A percentile compares a stretch with the other conserved stretches of the same genome.
Evolutionary conservation across 2,329 filamentous ascomycete species (phyloP).

Genomic region (Botrytis squamosa): DNA sequence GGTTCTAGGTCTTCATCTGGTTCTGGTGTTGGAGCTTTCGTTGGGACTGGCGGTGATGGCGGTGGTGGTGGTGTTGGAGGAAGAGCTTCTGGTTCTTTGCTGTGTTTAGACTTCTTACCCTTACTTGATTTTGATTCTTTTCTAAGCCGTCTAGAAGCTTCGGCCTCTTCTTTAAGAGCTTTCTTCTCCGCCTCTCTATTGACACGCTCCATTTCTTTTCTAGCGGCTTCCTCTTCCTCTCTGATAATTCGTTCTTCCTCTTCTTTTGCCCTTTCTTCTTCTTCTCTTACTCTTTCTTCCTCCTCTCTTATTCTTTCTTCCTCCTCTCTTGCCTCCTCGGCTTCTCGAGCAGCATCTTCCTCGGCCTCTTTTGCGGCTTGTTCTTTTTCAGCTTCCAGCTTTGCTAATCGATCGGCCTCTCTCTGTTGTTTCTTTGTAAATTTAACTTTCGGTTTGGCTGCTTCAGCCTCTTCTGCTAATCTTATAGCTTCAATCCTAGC

Average conservation of each 20-base stretch:
- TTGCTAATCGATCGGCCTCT: slow-evolving; percentile 34
- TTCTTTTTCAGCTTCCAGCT: slow-evolving; percentile 39
- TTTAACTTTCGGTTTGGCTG: slow-evolving; percentile 38
- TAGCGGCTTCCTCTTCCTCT: slow-evolving; percentile 42
- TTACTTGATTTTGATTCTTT: slow-evolving; percentile 42
- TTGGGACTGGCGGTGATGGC: slow-evolving; percentile 11
- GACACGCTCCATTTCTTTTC: slow-evolving; percentile 42
- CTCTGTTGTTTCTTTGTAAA: slow-evolving; percentile 41
- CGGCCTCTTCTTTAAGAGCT: slow-evolving; percentile 38
- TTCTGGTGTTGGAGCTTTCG: slow-evolving; percentile 13
- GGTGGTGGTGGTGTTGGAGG: slow-evolving; percentile 9
- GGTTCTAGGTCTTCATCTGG: slow-evolving; percentile 34
- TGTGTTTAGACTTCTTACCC: slow-evolving; percentile 38
- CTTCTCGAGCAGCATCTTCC: slow-evolving; percentile 40
- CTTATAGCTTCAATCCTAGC: slow-evolving; percentile 36
- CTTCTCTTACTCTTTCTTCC: slow-evolving; percentile 41
- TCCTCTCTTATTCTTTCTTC: slow-evolving; percentile 42
- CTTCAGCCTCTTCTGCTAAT: slow-evolving; percentile 33
- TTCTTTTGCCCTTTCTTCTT: slow-evolving; percentile 43
- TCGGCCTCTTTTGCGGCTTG: slow-evolving; percentile 40
- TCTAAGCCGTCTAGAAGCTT: slow-evolving; percentile 38
- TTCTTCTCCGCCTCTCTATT: slow-evolving; percentile 41
- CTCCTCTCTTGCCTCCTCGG: slow-evolving; percentile 40
- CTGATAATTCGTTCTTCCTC: slow-evolving; percentile 42
- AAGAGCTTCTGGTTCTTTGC: slow-evolving; percentile 29